Evolutionary conservation across 352 stramenopile genomes (phyloP), one percentile per base, ranked within the genome.

Genomic region (Plasmopara viticola): DNA sequence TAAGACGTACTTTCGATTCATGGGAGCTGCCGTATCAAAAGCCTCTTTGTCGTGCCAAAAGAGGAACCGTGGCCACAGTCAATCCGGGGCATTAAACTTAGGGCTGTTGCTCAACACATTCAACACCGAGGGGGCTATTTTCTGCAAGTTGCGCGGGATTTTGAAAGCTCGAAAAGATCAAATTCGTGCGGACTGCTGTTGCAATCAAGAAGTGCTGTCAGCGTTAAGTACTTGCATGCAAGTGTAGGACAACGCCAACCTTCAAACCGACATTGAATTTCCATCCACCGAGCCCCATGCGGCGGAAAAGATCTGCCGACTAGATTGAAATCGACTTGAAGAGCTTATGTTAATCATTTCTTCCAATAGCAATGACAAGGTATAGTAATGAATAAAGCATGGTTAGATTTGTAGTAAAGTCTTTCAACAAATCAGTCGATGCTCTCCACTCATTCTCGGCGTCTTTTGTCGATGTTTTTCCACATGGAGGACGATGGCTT

Each of bases 91-190:
- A 48, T 69, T 20, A 53, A 66, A 5, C 60, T 87, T 40, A 75
- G 78, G 28, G 76, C 69, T 41, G 69, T 83, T 52, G 78, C 77
- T 18, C 60, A 64, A 28, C 75, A 85, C 55, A 83, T 86, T 48
- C 66, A 67, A 12, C 63, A 58, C 35, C 61, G 72, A 34, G 68
- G 66, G 29, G 64, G 80, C 35, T 84, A 68, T 44, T 70, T 70
- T 40, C 34, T 65, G 12, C 75, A 84, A 50, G 59, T 87, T 49
- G 62, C 64, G n/a, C 62, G 64, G 33, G 72, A 84, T 46, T 56
- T 58, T 41, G 60, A 72, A 60, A 53, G 9, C 62, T 87, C 4
- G 64, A 84, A 14, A 40, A 60, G 7, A 68, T 90, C 2, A 74
- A 60, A 4, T 87, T 89, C 51, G 64, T 82, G 9, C 86, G 76